Conservation (phyloP, 2,329 filamentous ascomycete species). For the Sarocladium brachiariae region DNA sequence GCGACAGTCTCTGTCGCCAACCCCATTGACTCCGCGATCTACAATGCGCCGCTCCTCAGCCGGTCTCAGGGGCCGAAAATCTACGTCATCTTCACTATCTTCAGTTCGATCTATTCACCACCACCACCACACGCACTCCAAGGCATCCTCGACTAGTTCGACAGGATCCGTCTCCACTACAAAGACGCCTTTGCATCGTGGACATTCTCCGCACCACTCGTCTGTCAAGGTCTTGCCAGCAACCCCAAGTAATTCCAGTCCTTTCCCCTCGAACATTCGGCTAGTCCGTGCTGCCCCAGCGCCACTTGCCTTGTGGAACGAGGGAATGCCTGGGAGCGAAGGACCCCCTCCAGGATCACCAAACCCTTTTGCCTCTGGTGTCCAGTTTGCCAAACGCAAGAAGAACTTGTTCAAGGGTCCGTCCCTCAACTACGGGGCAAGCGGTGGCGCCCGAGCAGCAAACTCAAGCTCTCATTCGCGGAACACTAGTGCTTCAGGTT, state of each 20-base stretch:
- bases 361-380: conserved; percentile 53
- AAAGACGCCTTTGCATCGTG: conserved; percentile 55
- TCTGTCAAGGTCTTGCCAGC: conserved; percentile 94
- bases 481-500: conserved; percentile 54
- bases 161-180: conserved; percentile 66
- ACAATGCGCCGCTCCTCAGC: conserved; percentile 76
- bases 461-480: conserved; percentile 39
- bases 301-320: conserved; percentile 48
- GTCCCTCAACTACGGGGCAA: conserved; percentile 46
- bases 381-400: conserved; percentile 77
- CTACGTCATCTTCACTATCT: conserved; percentile 90
- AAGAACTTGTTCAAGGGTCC: conserved; percentile 78
- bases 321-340: conserved; percentile 42
- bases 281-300: conserved; percentile 60
- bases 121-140: conserved; percentile 80
- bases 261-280: conserved; percentile 81
- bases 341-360: conserved; percentile 43
- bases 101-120: conserved; percentile 89
- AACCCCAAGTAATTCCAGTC: conserved; percentile 61
- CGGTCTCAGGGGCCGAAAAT: conserved; percentile 85
- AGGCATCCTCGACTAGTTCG: conserved; percentile 88
- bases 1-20: conserved; percentile 77
- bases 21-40: conserved; percentile 80
- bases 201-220: conserved; percentile 76
- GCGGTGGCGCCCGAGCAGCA: conserved; percentile 28